Base-by-base conservation (phyloP, 140 eudicot species). In the Stevia rebaudiana region DNA sequence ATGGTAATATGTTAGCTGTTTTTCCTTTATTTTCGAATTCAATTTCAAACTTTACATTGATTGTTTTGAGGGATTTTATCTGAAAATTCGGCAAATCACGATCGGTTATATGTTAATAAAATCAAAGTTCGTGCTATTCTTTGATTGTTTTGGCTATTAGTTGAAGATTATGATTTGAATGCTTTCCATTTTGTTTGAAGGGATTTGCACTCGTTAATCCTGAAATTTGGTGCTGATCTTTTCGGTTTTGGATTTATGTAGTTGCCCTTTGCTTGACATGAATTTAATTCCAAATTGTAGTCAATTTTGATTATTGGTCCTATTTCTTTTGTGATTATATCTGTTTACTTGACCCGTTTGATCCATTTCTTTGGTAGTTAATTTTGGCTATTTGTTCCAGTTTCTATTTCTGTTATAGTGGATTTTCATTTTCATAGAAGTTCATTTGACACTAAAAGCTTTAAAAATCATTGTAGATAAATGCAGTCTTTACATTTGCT, bases 31-130 rank as follows among this genome's bases (percentile, higher is more conserved):
- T n/a, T n/a, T n/a, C n/a, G n/a, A n/a, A n/a, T n/a, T n/a, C n/a
- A n/a, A n/a, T n/a, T n/a, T n/a, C n/a, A n/a, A n/a, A n/a, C n/a
- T n/a, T n/a, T n/a, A n/a, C n/a, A n/a, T n/a, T n/a, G n/a, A n/a
- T n/a, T n/a, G n/a, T n/a, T n/a, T n/a, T n/a, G n/a, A n/a, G n/a
- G n/a, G n/a, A n/a, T n/a, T n/a, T n/a, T n/a, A n/a, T n/a, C n/a
- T n/a, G n/a, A 4, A 76, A 46, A 5, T 88, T 88, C 30, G 96
- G 96, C 2, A 47, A 81, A 31, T 73, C 85, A 16, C 70, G 58
- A 68, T 35, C 81, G 78, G 95, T 82, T 61, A 28, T 66, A 3
- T 15, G 5, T 50, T 40, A 42, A 44, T 43, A 42, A 11, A 0
- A 4, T 68, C 0, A 56, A 2, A 24, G 15, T 70, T 30, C 4